phyloP scores from a whole-genome alignment of 2,329 filamentous ascomycete species.

The Hymenoscyphus linearis region DNA sequence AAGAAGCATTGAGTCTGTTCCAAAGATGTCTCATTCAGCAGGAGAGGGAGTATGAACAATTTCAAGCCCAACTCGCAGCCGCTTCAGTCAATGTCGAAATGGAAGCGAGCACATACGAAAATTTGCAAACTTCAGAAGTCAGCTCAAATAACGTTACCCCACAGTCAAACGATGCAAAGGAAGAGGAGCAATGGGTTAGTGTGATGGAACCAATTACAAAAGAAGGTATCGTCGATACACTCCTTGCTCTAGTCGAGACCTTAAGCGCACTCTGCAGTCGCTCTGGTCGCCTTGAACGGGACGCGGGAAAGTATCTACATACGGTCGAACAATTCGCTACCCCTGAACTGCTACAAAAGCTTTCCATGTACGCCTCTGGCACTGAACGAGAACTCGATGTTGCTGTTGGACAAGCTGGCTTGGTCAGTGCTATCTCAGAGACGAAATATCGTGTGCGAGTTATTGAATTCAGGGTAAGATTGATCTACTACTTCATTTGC shows the following conservation, averaged over 20 bases:
- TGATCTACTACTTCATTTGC: no score
- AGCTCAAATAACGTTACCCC: neutral
- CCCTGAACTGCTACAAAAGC: conserved; percentile 32
- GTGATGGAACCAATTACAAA: conserved; percentile 63
- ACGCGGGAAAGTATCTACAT: conserved; percentile 6
- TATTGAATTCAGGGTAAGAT: conserved; percentile 41
- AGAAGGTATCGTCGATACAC: conserved; percentile 61
- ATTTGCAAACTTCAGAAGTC: neutral
- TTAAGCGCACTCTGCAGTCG: conserved; percentile 45
- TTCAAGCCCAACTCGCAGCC: conserved; percentile 30
- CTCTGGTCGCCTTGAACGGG: conserved; percentile 26
- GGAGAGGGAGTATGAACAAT: conserved; percentile 42
- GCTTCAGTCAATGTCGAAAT: neutral
- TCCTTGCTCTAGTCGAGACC: conserved; percentile 56
- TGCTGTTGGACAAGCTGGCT: conserved; percentile 49
- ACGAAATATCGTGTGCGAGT: conserved; percentile 48
- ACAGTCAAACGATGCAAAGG: conserved; percentile 14
- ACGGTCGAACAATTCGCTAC: conserved; percentile 48
- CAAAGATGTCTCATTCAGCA: conserved; percentile 50
- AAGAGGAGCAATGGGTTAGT: conserved; percentile 57
- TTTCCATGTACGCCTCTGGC: neutral
- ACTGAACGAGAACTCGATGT: conserved; percentile 44
- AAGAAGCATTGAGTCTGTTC: conserved; percentile 58
- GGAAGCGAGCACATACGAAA: neutral
- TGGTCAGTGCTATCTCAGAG: conserved; percentile 51